These are phyloP conservation scores for Platanthera zijinensis DNA, from an alignment of 106 monocot species.

Conservation along the genomic window DNA sequence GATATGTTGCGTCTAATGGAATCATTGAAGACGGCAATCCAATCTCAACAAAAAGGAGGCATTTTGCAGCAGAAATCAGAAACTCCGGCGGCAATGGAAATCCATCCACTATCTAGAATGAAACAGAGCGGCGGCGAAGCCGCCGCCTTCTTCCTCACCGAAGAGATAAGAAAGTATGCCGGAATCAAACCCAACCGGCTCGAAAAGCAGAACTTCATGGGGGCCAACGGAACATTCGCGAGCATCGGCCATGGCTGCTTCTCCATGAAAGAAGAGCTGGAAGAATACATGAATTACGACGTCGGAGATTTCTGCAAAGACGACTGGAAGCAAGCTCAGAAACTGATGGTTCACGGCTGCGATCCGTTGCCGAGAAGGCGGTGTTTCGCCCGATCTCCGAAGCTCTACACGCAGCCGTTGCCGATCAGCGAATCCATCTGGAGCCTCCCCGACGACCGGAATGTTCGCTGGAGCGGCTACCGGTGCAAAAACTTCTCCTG, in stretches of 20 bases:
- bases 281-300: slow-evolving; percentile 82
- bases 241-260: slow-evolving; percentile 72
- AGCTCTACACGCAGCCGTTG: slow-evolving; percentile 43
- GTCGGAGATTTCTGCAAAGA: slow-evolving; percentile 72
- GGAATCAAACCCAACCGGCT: slow-evolving; percentile 65
- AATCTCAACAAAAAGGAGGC: neutral
- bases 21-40: neutral
- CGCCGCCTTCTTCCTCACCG: slow-evolving; percentile 47
- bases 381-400: slow-evolving; percentile 58
- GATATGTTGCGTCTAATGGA: slow-evolving; percentile 32
- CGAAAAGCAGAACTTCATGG: slow-evolving; percentile 77
- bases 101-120: slow-evolving; percentile 21
- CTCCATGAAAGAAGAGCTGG: slow-evolving; percentile 57
- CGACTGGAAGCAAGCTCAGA: slow-evolving; percentile 63
- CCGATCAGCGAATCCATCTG: slow-evolving; percentile 43
- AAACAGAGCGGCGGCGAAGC: slow-evolving; percentile 7
- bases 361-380: slow-evolving; percentile 58
- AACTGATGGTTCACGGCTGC: slow-evolving; percentile 64
- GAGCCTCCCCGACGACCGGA: slow-evolving; percentile 50
- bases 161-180: slow-evolving; percentile 65
- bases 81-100: neutral
- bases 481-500: slow-evolving; percentile 65
- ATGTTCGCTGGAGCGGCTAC: slow-evolving; percentile 65
- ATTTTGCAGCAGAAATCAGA: neutral
- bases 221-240: slow-evolving; percentile 59